phyloP scores from a whole-genome alignment of 495 filamentous ascomycete genomes.

The Aspergillus homomorphus region DNA sequence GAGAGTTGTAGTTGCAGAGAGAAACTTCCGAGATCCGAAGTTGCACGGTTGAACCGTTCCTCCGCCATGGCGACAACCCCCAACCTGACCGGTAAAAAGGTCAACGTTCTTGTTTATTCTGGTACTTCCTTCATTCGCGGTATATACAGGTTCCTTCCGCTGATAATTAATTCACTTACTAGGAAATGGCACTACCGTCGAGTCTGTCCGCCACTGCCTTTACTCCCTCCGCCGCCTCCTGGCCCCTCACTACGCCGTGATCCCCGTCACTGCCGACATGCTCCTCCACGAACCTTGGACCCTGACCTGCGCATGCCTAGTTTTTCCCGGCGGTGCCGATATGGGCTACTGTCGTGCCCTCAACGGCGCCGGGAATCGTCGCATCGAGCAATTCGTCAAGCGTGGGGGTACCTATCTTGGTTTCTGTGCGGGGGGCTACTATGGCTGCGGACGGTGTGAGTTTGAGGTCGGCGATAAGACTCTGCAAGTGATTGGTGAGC shows the following conservation, averaged over 20 bases:
- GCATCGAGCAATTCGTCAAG: slow-evolving; percentile 79
- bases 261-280: slow-evolving; percentile 71
- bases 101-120: slow-evolving; percentile 87
- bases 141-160: no score
- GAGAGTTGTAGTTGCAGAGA: background rate
- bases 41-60: background rate
- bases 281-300: slow-evolving; percentile 92
- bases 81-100: slow-evolving; percentile 58
- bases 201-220: slow-evolving; percentile 85
- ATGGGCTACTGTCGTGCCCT: slow-evolving; percentile 84
- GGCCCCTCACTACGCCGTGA: slow-evolving; percentile 92
- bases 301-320: slow-evolving; percentile 79
- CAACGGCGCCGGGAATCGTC: slow-evolving; percentile 82
- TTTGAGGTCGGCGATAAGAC: slow-evolving; percentile 82
- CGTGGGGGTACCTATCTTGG: slow-evolving; percentile 84
- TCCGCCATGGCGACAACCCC: slow-evolving; percentile 21
- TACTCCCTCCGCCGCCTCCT: slow-evolving; percentile 85
- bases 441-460: slow-evolving; percentile 75
- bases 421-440: slow-evolving; percentile 94
- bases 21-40: slow-evolving; percentile 26
- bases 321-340: slow-evolving; percentile 94
- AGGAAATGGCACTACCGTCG: slow-evolving; percentile 82
- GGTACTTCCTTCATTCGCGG: slow-evolving; percentile 45
- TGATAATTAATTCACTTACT: slow-evolving; percentile 7
- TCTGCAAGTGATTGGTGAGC: slow-evolving; percentile 80